These are phyloP conservation scores for Perilla frutescens DNA, from an alignment of 257 asterid genomes.

Conservation along the genomic window DNA sequence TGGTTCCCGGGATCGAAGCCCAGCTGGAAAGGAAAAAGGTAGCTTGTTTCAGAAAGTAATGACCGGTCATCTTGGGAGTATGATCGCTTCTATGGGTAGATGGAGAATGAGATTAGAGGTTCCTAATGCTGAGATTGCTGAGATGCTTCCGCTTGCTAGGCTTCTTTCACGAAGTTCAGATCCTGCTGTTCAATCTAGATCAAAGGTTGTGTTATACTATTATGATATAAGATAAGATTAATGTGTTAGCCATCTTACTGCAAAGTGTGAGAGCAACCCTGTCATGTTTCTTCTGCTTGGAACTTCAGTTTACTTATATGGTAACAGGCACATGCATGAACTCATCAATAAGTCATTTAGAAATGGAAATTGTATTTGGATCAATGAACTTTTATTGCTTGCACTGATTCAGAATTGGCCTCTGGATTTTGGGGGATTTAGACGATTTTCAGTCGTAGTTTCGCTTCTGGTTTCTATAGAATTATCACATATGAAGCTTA, in stretches of 20 bases:
- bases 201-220: conserved; percentile 68
- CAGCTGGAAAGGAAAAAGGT: conserved; percentile 82
- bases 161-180: conserved; percentile 97
- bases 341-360: background rate
- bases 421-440: conserved; percentile 3
- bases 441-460: conserved; percentile 2
- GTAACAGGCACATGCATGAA: conserved; percentile 17
- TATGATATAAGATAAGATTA: conserved; percentile 25
- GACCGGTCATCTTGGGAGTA: conserved; percentile 95
- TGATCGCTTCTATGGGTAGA: conserved; percentile 98
- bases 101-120: conserved; percentile 99
- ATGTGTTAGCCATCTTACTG: conserved; percentile 24
- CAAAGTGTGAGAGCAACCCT: background rate
- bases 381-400: conserved; percentile 2
- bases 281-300: background rate
- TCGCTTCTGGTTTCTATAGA: background rate
- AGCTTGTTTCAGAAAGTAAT: conserved; percentile 89
- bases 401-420: background rate
- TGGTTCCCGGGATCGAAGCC: conserved; percentile 89
- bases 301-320: conserved; percentile 7
- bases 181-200: conserved; percentile 97
- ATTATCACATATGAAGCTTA: background rate
- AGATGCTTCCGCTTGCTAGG: conserved; percentile 99
- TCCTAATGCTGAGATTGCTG: conserved; percentile 96
- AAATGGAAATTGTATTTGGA: background rate